Evolutionary conservation across 345 rosid species (phyloP), one percentile per base, ranked within the genome.

Genomic region (Sisymbrium irio): DNA sequence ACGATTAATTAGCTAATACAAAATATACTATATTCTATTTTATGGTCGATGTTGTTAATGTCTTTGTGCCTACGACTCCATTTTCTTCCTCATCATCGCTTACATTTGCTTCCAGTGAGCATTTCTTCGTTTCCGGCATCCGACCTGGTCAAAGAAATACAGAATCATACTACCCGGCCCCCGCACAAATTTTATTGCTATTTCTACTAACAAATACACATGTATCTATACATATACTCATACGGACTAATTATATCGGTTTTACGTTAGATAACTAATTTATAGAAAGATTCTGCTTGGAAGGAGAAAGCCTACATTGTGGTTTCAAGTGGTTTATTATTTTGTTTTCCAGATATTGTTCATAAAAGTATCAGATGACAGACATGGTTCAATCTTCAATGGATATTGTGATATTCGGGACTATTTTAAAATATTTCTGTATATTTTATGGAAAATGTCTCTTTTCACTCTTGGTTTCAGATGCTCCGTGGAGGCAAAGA

Each of bases 391-490:
- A n/a, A n/a, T n/a, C n/a, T n/a, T n/a, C n/a, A n/a, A n/a, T n/a
- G n/a, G n/a, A n/a, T n/a, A n/a, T n/a, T 20, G 13, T 50, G 14
- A 65, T 18, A 45, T 30, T 47, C 11, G 51, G 25, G 53, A 47
- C 27, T 45, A 47, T 9, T 47, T 17, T 49, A 28, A 49, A 7
- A 35, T 35, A 35, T 8, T 36, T 3, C 40, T 20, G 28, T 47
- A 47, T 47, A 19, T 50, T 11, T 30, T 20, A 11, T 22, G 33
- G 57, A 6, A 50, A 55, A 55, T n/a, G 20, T 54, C 59, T 30
- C 39, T 49, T 49, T 64, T 42, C 32, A 39, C 73, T 25, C 42
- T 56, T 30, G 55, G 33, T 56, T 32, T 68, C 63, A 55, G 63
- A 68, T 67, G 33, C 72, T 14, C 40, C 46, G 22, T 36, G 13